Evolutionary conservation across 2,329 filamentous ascomycete species (phyloP).

Genomic region (Balansia obtecta): DNA sequence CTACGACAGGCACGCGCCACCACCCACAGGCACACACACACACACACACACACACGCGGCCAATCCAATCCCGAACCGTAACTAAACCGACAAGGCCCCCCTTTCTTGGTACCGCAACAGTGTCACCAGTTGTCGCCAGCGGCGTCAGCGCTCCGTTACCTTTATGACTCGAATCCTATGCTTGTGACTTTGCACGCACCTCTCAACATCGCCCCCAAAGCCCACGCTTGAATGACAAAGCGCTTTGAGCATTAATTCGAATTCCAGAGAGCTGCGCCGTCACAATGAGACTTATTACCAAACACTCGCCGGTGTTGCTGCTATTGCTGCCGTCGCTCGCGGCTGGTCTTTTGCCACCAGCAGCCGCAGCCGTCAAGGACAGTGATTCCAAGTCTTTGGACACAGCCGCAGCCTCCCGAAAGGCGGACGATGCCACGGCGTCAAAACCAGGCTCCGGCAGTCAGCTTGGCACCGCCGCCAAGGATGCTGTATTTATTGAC

Average conservation of each 20-base stretch:
- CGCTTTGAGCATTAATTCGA: neutral
- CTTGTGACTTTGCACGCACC: neutral
- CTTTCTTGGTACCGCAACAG: neutral
- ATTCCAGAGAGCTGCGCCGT: neutral
- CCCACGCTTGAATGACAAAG: neutral
- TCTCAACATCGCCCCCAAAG: neutral
- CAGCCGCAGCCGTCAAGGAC: slow-evolving; percentile 12
- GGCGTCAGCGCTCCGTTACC: neutral
- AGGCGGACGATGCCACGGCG: slow-evolving; percentile 14
- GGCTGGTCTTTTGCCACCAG: slow-evolving; percentile 24
- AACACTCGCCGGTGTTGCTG: slow-evolving; percentile 42
- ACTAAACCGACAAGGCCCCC: neutral
- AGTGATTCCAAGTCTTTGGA: slow-evolving; percentile 12
- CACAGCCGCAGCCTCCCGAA: slow-evolving; percentile 10
- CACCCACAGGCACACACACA: neutral
- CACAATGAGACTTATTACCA: slow-evolving; percentile 48
- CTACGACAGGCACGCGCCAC: neutral
- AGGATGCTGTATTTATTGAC: slow-evolving; percentile 82
- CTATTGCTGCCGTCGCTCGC: slow-evolving; percentile 47
- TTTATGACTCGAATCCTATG: neutral
- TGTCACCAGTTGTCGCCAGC: too few relatives aligned
- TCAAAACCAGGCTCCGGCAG: slow-evolving; percentile 17
- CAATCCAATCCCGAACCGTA: neutral
- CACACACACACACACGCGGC: too few relatives aligned
- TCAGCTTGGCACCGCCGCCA: slow-evolving; percentile 33